Evolutionary conservation across 176 grass and related monocot species (phyloP), one percentile per base, ranked within the genome.

Genomic region (Oryza brachyantha): DNA sequence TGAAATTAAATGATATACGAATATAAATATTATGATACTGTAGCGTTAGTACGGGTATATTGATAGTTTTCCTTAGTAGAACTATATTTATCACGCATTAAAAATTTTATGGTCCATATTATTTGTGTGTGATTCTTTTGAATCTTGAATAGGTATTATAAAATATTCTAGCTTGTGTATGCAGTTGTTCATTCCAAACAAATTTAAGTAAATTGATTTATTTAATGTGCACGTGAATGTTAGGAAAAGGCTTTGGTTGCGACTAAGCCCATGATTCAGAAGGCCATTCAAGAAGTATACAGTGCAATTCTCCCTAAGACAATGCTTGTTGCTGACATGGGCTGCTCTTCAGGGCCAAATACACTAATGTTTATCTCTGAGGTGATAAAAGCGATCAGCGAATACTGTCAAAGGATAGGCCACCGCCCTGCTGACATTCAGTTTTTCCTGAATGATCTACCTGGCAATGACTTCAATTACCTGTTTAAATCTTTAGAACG

Each of bases 401-500:
- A 68, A 24, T 25, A 50, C 24, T 58, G 82, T 16, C 24, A 13
- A 10, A 40, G 10, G 28, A 29, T 32, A 5, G 31, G 22, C n/a
- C 72, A 59, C 2, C 21, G 42, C 5, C 62, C n/a, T 0, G 31
- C 34, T 39, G 78, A 93, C 63, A 13, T 93, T 28, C 87, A 85
- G 78, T 93, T 93, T 82, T 90, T 93, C 74, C 61, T 93, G 43
- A 93, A 93, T 43, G 91, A 93, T 32, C 88, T 93, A 4, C 40
- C 40, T 13, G 40, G 40, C 40, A 42, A 42, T 13, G 40, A 42
- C 40, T 42, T 42, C 10, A 42, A 93, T 64, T 27, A 63, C 24
- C 68, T 93, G 16, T 93, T 93, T 54, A 16, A 22, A 22, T 72
- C 70, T 10, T 22, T 88, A 10, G 40, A 52, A 1, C 25, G 42